phyloP scores from a whole-genome alignment of 2,329 filamentous ascomycete species.

The Trichoderma hamatum region DNA sequence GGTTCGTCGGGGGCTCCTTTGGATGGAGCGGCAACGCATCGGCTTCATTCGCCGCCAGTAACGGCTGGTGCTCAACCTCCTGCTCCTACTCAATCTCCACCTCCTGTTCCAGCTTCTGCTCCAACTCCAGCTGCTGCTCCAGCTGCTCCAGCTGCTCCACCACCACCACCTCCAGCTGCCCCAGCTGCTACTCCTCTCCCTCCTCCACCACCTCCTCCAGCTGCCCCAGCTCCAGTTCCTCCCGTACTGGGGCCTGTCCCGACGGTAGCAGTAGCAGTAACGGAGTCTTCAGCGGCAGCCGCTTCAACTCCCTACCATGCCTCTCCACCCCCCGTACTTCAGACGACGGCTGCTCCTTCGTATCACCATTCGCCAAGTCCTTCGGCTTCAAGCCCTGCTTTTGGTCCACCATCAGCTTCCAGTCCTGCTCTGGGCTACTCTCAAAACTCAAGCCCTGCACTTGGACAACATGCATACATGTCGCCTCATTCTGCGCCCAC shows the following conservation, averaged over 20 bases:
- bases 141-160: neutral
- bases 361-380: neutral
- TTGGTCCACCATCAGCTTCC: neutral
- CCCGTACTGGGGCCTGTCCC: neutral
- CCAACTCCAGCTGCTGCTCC: neutral
- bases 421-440: neutral
- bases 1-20: neutral
- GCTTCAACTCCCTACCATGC: neutral
- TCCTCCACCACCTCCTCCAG: neutral
- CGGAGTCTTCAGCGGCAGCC: neutral
- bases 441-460: neutral
- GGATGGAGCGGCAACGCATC: constrained; percentile 32
- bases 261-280: neutral
- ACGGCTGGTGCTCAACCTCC: neutral
- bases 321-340: neutral
- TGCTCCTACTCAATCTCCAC: neutral
- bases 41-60: constrained; percentile 29
- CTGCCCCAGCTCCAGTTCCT: neutral
- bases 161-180: neutral
- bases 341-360: neutral
- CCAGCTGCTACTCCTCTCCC: neutral
- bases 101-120: neutral
- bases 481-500: constrained; percentile 7
- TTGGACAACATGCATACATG: constrained; percentile 21
- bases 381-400: neutral